Evolutionary conservation across 345 rosid genomes (phyloP).

Genomic region (Draba incana): DNA sequence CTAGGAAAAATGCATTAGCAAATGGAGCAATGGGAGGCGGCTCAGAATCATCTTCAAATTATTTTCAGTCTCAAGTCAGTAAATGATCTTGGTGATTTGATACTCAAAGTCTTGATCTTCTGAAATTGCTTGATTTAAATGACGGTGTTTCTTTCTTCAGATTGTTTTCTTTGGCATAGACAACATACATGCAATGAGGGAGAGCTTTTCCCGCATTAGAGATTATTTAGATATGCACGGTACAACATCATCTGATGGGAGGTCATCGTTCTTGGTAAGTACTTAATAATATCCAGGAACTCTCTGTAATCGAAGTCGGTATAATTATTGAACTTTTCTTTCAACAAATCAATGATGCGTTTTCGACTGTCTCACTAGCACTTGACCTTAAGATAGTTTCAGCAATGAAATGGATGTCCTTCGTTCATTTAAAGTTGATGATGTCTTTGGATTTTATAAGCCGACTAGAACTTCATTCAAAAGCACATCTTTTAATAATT

Average conservation of each 20-base stretch:
- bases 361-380: constrained; percentile 5
- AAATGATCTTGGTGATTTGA: constrained; percentile 33
- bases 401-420: constrained; percentile 16
- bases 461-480: constrained; percentile 7
- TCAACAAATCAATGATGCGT: background rate
- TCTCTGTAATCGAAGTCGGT: background rate
- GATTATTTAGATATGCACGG: constrained; percentile 97
- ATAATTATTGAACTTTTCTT: background rate
- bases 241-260: constrained; percentile 92
- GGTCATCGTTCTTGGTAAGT: constrained; percentile 94
- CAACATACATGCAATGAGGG: constrained; percentile 99
- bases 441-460: background rate
- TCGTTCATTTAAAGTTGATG: background rate
- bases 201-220: constrained; percentile 90
- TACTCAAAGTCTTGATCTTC: constrained; percentile 24
- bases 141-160: constrained; percentile 45
- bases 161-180: constrained; percentile 98
- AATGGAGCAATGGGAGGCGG: constrained; percentile 99
- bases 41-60: constrained; percentile 94
- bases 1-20: constrained; percentile 97
- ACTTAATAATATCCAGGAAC: constrained; percentile 26
- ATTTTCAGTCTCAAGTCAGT: constrained; percentile 90
- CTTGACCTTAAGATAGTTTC: background rate
- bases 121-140: constrained; percentile 23
- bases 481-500: constrained; percentile 3